These are phyloP conservation scores for Ambrosia artemisiifolia DNA, from an alignment of 129 eudicot species.

Conservation along the genomic window DNA sequence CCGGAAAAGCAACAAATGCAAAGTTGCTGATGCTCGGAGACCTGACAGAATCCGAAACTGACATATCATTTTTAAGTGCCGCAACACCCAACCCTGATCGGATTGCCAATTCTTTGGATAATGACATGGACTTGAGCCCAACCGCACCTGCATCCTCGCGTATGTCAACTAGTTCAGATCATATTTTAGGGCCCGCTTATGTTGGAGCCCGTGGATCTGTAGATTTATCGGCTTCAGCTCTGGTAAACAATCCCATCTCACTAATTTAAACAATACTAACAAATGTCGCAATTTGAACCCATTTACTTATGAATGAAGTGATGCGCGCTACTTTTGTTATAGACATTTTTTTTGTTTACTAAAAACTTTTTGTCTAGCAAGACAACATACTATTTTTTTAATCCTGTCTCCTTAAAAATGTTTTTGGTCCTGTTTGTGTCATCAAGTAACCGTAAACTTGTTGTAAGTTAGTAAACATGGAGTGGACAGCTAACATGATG, in stretches of 20 bases:
- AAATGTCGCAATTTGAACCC: neutral
- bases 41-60: conserved; percentile 39
- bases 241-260: conserved; percentile 17
- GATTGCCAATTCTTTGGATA: conserved; percentile 17
- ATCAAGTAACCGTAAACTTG: no score
- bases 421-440: no score
- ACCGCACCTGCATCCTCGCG: conserved; percentile 3
- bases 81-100: conserved; percentile 48
- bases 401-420: no score
- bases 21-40: conserved; percentile 37
- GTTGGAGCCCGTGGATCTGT: neutral
- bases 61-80: conserved; percentile 48
- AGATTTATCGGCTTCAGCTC: conserved; percentile 36
- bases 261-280: neutral
- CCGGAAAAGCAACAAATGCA: conserved; percentile 34
- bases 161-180: conserved; percentile 42
- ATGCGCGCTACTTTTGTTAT: neutral
- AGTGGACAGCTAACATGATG: no score
- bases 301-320: neutral
- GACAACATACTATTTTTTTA: neutral
- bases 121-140: conserved; percentile 41
- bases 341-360: neutral
- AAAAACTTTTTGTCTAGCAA: neutral
- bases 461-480: no score
- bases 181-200: conserved; percentile 12